Evolutionary conservation across 2,329 filamentous ascomycete species (phyloP), one percentile per base, ranked within the genome.

Genomic region (Ophiosphaerella narmari): DNA sequence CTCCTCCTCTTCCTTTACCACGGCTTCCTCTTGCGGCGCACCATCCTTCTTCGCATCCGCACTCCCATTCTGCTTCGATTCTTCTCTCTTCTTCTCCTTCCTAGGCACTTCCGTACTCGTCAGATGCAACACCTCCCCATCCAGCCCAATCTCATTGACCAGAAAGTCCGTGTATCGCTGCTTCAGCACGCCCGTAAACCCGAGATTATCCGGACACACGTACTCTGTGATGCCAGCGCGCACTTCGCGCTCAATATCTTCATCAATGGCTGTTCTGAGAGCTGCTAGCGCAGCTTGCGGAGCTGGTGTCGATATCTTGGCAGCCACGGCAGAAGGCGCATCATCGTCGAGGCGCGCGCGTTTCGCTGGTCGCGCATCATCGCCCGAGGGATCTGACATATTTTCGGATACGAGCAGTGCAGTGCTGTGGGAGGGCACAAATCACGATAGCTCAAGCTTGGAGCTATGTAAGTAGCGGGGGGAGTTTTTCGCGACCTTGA

Each of bases 141-240:
- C 83, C 26, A 86, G 85, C 16, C 83, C 77, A 55, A 97, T 93
- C 73, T 97, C 92, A 67, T 96, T 92, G 62, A 97, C 92, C 61
- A 94, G 79, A 65, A 97, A 97, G 71, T 97, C 92, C 4, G 91
- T 93, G 73, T 92, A 97, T 59, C 85, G 81, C 67, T 88, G 85
- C 77, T 90, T 90, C 64, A 90, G 64, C 12, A 86, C 77, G 14
- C 86, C 87, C 12, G 75, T 72, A 58, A 89, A 89, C 1, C 85
- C 83, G 47, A 78, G 72, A 29, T 80, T 78, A n/a, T 80, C 71
- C 1, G 78, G 73, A 39, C 79, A 83, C 13, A 88, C 82, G 67
- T 83, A 88, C 57, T 83, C 79, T 7, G 81, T 82, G 57, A 90
- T 89, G 24, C 87, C 87, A 1, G 76, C 77, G 39, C 72, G 71